Base-by-base conservation (phyloP, 2,329 filamentous ascomycete genomes). In the Penicillium sp. region DNA sequence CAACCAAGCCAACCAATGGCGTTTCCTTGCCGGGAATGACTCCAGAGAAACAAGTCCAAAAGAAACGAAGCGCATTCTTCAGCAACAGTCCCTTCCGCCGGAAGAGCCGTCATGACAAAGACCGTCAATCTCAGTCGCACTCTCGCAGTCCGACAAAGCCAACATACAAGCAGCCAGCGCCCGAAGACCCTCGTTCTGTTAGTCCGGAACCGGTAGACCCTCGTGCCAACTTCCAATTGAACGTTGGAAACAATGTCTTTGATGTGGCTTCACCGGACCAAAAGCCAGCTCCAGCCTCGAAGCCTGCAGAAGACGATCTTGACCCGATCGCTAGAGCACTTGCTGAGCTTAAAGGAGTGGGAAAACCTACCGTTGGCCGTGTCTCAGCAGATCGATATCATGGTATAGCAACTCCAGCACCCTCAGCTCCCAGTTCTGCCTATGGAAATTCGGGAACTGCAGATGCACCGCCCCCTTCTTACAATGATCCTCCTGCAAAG, bases 371-470 rank as follows among this genome's bases (percentile, higher is more conserved):
- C 6, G 87, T 86, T 3, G 81, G 83, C 49, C 85, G 95, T n/a
- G 85, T 96, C 59, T 96, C 94, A n/a, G 94, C 92, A 18, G 95
- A 99, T 71, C 86, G 90, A 59, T 97, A 96, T 73, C 90, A 95
- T 68, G 93, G 94, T n/a, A 87, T 99, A 60, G 79, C 89, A 12
- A 96, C 93, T 1, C 93, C 94, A 5, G 86, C 82, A 6, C 88
- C 76, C 23, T 73, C 72, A 16, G 70, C 74, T 18, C 68, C 71
- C 33, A 68, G 74, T 14, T 72, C 76, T 20, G 61, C 65, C 12
- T 71, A 69, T 58, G 68, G 65, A 38, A 60, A 68, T 26, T 68
- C 63, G 47, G 61, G 68, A 35, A 72, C 71, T 30, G 64, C 60
- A 43, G 51, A 60, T 50, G 92, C 90, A 9, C 91, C 92, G 5